Evolutionary conservation across 805 yeast genomes (phyloP).

Genomic region (Saccharomycopsis guyanensis): DNA sequence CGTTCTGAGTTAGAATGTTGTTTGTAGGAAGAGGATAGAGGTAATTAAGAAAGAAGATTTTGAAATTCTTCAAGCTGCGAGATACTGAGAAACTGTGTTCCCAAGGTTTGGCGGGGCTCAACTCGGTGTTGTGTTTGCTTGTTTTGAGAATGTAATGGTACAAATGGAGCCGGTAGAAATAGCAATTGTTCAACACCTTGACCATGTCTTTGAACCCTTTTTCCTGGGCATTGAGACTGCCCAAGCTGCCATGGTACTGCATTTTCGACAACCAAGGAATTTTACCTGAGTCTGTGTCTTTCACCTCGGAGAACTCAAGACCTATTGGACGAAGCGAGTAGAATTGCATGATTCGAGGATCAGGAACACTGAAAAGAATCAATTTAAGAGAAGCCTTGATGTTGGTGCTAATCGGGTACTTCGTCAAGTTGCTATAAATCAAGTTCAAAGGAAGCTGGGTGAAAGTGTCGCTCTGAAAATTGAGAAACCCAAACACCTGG

Average conservation of each 20-base stretch:
- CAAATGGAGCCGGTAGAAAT: conserved; percentile 14
- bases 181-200: conserved; percentile 14
- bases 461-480: conserved; percentile 7
- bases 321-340: conserved; percentile 18
- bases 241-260: conserved; percentile 12
- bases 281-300: not conserved
- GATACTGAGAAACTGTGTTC: conserved; percentile 14
- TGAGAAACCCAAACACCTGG: conserved; percentile 17
- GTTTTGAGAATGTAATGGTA: conserved; percentile 1
- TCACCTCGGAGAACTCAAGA: conserved; percentile 5
- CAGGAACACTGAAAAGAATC: conserved; percentile 20
- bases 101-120: conserved; percentile 17
- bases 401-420: conserved; percentile 19
- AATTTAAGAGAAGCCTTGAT: conserved; percentile 13
- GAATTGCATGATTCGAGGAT: conserved; percentile 21
- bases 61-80: conserved; percentile 11
- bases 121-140: not conserved
- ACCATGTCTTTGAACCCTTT: conserved; percentile 12
- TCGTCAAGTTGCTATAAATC: conserved; percentile 14
- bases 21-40: conserved; percentile 17
- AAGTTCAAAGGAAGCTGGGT: conserved; percentile 12
- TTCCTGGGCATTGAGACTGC: conserved; percentile 14
- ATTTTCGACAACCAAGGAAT: not conserved
- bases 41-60: conserved; percentile 16
- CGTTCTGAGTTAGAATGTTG: not conserved